Percentiles rank a stretch among this genome's conserved stretches.
Evolutionary conservation across 2,329 filamentous ascomycete genomes (phyloP).

Genomic region (Balansia obtecta): DNA sequence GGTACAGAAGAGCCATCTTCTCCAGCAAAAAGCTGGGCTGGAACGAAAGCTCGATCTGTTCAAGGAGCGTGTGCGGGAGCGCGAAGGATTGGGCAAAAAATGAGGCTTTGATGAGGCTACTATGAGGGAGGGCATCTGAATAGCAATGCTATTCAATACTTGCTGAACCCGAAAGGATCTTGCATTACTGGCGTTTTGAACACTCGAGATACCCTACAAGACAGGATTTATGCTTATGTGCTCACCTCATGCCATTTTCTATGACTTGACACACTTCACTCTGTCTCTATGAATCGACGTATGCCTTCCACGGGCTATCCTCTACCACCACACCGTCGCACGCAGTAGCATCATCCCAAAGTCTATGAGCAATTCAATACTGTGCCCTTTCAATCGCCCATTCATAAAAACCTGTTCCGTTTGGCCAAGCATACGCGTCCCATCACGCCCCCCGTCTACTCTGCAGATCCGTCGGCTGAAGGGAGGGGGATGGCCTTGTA

Average conservation of each 20-base stretch:
- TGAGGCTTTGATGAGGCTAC: not conserved
- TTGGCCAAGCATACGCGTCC: not conserved
- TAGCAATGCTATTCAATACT: not conserved
- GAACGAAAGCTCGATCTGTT: slow-evolving; percentile 31
- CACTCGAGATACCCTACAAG: slow-evolving; percentile 3
- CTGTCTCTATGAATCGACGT: not conserved
- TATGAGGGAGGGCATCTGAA: not conserved
- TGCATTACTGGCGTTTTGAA: slow-evolving; percentile 5
- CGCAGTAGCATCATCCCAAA: not conserved
- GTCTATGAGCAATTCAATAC: not conserved
- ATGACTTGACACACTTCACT: not conserved
- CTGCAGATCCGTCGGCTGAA: slow-evolving; percentile 33
- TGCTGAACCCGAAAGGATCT: not conserved
- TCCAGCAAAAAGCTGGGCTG: slow-evolving; percentile 25
- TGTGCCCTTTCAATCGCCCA: too few species aligned
- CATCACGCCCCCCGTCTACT: slow-evolving; percentile 7
- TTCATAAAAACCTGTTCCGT: not conserved
- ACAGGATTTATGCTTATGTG: not conserved
- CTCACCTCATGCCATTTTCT: not conserved
- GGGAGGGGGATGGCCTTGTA: slow-evolving; percentile 65
- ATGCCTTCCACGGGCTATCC: not conserved
- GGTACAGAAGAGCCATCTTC: slow-evolving; percentile 25
- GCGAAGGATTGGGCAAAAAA: slow-evolving; percentile 18
- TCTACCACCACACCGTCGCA: not conserved
- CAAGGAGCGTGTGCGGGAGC: slow-evolving; percentile 25